A percentile compares a stretch with the other conserved stretches of the same genome.
Conservation (phyloP, 164 flowering plant species). For the Brasenia schreberi region DNA sequence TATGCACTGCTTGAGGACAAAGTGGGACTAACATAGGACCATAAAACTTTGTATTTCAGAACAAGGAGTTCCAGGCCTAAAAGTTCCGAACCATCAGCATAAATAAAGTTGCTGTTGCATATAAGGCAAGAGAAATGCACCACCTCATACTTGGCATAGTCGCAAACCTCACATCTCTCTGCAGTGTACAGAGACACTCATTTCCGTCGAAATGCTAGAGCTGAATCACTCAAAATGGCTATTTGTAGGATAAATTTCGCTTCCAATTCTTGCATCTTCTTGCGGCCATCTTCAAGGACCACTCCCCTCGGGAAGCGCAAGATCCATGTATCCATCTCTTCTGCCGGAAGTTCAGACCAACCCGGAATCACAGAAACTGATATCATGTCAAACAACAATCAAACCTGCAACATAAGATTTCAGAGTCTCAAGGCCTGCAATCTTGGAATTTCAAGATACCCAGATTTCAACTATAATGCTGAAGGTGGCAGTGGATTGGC, state of each 20-base stretch:
- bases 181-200: no score
- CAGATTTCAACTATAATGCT: constrained; percentile 70
- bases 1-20: no score
- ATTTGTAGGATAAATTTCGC: not conserved
- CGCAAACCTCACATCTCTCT: not conserved
- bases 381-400: constrained; percentile 11
- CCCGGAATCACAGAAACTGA: constrained; percentile 11
- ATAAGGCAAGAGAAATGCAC: not conserved
- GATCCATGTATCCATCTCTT: constrained; percentile 4
- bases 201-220: no score
- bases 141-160: not conserved
- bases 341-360: constrained; percentile 14
- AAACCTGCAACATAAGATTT: constrained; percentile 32
- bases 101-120: no score
- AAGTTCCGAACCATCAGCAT: no score
- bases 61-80: no score
- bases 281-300: constrained; percentile 7
- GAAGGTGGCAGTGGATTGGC: constrained; percentile 70
- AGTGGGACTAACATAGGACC: no score
- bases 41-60: no score
- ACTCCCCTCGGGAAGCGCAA: constrained; percentile 3
- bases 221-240: not conserved
- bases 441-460: constrained; percentile 74
- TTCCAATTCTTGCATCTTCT: constrained; percentile 1
- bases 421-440: constrained; percentile 52